These are phyloP conservation scores for Mycena galericulata DNA, from an alignment of 768 basidiomycete genomes.

Conservation along the genomic window DNA sequence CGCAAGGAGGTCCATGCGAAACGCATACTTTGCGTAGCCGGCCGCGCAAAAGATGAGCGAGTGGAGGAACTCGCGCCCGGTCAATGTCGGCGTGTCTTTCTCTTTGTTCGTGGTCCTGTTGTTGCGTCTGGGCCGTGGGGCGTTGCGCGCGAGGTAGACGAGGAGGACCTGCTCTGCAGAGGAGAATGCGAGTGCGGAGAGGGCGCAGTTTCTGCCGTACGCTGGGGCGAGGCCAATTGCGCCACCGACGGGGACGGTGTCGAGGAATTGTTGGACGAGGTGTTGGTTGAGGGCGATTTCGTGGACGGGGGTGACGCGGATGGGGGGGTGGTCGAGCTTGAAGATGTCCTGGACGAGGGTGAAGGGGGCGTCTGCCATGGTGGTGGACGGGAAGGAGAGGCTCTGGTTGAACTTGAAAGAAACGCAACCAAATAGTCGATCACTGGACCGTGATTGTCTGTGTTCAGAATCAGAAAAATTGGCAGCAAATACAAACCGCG, in stretches of 20 bases:
- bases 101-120: background rate
- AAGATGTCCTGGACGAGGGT: slow-evolving; percentile 50
- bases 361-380: slow-evolving; percentile 29
- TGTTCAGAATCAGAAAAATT: background rate
- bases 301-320: slow-evolving; percentile 45
- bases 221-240: slow-evolving; percentile 56
- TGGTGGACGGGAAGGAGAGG: background rate
- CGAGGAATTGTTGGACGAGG: slow-evolving; percentile 45
- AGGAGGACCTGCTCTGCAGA: slow-evolving; percentile 49
- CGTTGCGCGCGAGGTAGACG: slow-evolving; percentile 42
- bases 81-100: background rate
- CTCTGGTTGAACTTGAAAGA: background rate
- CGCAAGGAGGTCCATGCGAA: slow-evolving; percentile 59
- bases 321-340: slow-evolving; percentile 33
- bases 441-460: slow-evolving; percentile 7
- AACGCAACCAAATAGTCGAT: background rate
- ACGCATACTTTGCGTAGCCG: slow-evolving; percentile 49
- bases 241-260: slow-evolving; percentile 35
- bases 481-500: background rate
- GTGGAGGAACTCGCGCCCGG: slow-evolving; percentile 43
- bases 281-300: slow-evolving; percentile 40
- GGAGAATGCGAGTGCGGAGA: slow-evolving; percentile 55
- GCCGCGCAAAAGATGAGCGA: slow-evolving; percentile 47
- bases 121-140: background rate
- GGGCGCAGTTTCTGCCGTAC: slow-evolving; percentile 47